Evolutionary conservation across 331 rosid species (phyloP).

Genomic region (Malus hybrid): DNA sequence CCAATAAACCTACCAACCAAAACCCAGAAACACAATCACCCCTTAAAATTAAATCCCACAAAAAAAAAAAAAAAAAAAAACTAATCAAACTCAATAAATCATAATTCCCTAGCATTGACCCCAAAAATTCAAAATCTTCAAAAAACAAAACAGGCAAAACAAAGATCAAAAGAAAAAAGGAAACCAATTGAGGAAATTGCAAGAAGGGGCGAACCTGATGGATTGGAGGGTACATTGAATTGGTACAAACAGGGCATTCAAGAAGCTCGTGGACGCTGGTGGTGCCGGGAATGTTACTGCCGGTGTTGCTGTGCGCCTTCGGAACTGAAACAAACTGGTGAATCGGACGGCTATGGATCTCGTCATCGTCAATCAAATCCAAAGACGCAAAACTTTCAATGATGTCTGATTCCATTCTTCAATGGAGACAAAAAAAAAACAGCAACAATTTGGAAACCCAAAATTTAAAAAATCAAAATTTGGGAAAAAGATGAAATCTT

Average conservation of each 20-base stretch:
- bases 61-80: no score
- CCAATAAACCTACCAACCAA: neutral
- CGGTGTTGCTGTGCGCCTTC: constrained; percentile 33
- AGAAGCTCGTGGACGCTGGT: constrained; percentile 74
- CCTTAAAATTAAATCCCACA: neutral
- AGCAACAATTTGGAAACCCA: neutral
- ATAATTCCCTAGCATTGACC: neutral
- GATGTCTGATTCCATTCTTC: constrained; percentile 48
- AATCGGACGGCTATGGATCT: constrained; percentile 27
- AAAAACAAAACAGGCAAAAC: neutral
- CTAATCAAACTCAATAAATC: neutral
- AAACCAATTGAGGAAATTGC: constrained; percentile 11
- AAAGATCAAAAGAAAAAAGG: neutral
- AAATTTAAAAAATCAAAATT: neutral
- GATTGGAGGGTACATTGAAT: constrained; percentile 84
- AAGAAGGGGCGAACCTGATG: constrained; percentile 45
- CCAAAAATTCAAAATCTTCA: constrained; percentile 1
- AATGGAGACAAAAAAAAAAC: neutral
- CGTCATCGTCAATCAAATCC: constrained; percentile 56
- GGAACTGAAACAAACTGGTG: constrained; percentile 47
- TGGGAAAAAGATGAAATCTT: neutral
- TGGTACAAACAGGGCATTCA: constrained; percentile 74
- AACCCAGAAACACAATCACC: neutral
- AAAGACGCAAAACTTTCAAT: constrained; percentile 34
- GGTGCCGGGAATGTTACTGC: constrained; percentile 30